Evolutionary conservation across 1,284 basidiomycete species (phyloP).

Genomic region (Ceratobasidium sp.): DNA sequence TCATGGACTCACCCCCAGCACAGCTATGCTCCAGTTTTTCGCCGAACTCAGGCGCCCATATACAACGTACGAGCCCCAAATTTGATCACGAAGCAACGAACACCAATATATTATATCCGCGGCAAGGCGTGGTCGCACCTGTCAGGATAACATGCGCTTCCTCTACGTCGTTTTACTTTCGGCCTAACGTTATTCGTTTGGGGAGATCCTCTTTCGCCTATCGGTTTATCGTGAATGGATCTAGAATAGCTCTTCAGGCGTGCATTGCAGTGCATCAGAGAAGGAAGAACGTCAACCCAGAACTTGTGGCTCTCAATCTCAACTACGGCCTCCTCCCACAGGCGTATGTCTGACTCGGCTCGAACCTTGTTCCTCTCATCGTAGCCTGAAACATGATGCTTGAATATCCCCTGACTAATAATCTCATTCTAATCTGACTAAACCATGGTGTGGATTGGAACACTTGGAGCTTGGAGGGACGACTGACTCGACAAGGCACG

Average conservation of each 20-base stretch:
- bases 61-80: slow-evolving; percentile 5
- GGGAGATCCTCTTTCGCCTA: neutral
- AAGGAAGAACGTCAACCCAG: neutral
- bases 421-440: slow-evolving; percentile 8
- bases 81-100: slow-evolving; percentile 3
- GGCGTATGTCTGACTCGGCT: neutral
- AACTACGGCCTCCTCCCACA: neutral
- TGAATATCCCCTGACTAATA: slow-evolving; percentile 8
- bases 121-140: slow-evolving; percentile 9
- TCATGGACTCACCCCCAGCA: slow-evolving; percentile 5
- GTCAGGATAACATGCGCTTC: slow-evolving; percentile 37
- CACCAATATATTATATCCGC: neutral
- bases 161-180: neutral
- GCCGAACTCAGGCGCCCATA: slow-evolving; percentile 8
- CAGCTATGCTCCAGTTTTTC: neutral
- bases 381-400: slow-evolving; percentile 8
- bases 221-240: neutral
- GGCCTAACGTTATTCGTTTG: slow-evolving; percentile 19
- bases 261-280: slow-evolving; percentile 14
- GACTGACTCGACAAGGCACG: slow-evolving; percentile 26
- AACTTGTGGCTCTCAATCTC: slow-evolving; percentile 14
- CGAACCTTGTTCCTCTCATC: neutral
- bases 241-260: neutral
- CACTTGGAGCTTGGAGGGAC: neutral
- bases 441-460: neutral